Base-by-base conservation (phyloP, 805 yeast genomes). In the Lachancea waltii region DNA sequence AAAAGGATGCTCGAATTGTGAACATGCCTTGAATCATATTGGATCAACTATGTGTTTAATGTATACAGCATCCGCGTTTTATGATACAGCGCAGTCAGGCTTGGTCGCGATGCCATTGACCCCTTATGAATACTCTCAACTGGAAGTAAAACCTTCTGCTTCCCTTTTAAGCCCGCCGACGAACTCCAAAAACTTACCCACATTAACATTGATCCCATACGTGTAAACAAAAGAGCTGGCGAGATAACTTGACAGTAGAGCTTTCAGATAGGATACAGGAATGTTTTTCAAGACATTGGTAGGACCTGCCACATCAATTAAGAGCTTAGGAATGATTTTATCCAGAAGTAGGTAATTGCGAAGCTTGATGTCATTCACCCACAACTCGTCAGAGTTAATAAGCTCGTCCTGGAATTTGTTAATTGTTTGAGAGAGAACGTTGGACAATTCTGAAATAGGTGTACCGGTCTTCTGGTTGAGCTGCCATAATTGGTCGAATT, bases 401-500 rank as follows among this genome's bases (percentile, higher is more conserved):
- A 90, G 74, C 65, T 87, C 94, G 56, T 85, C 95, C 35, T 81
- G 84, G 49, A 89, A 71, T 49, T 81, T 78, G 63, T 86, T 89
- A 60, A 89, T 89, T 22, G 94, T 81, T 44, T 71, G 70, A 6
- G 95, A 85, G 39, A 89, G 69, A 50, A 78, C 77, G 60, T 89
- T 95, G n/a, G 95, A 83, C 46, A 87, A 70, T 43, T 72, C 79
- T 23, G 79, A 63, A 30, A 71, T 63, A 15, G 94, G 73, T 49
- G 70, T 71, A 18, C 81, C 81, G 4, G 86, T 78, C 30, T 64
- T 58, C 49, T 74, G 67, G 50, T 79, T 78, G 55, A 86, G 77
- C 48, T 73, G 65, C 95, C 97, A 87, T 54, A 90, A 70, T 45
- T 85, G 82, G 52, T 81, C 79, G 58, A 94, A 94, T 67, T 90